phyloP scores from a whole-genome alignment of 2,329 filamentous ascomycete species.

The Stemphylium vesicarium region DNA sequence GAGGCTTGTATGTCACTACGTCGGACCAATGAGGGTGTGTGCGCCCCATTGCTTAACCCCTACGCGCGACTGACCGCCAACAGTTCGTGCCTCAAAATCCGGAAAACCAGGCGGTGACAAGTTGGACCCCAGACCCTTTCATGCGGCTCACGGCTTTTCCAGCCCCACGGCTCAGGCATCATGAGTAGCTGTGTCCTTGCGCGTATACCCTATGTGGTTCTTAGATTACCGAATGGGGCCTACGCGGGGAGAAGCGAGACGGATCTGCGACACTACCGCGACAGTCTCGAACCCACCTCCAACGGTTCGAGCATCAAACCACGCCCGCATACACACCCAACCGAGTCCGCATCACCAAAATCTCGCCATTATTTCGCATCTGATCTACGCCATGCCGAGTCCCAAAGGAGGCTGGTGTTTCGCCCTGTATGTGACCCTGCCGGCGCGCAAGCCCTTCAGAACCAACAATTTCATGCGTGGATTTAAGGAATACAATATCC shows the following conservation, averaged over 20 bases:
- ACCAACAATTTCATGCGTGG: slow-evolving; percentile 48
- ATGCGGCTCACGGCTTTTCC: slow-evolving; percentile 36
- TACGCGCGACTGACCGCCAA: slow-evolving; percentile 28
- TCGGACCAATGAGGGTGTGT: slow-evolving; percentile 30
- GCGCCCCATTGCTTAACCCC: slow-evolving; percentile 11
- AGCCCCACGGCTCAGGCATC: slow-evolving; percentile 34
- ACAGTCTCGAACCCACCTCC: slow-evolving; percentile 43
- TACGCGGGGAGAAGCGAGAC: slow-evolving; percentile 43
- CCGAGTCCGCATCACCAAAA: slow-evolving; percentile 32
- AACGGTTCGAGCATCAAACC: slow-evolving; percentile 41
- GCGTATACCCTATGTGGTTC: slow-evolving; percentile 30
- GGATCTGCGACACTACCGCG: slow-evolving; percentile 45
- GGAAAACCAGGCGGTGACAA: slow-evolving; percentile 39
- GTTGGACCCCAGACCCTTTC: slow-evolving; percentile 25
- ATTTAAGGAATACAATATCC: slow-evolving; percentile 43
- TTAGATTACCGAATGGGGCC: slow-evolving; percentile 28
- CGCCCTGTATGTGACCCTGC: slow-evolving; percentile 35
- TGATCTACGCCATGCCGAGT: slow-evolving; percentile 35
- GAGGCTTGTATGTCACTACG: slow-evolving; percentile 16
- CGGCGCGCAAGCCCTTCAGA: slow-evolving; percentile 28
- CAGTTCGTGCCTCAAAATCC: slow-evolving; percentile 41
- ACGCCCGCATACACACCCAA: slow-evolving; percentile 23
- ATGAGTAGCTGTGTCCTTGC: slow-evolving; percentile 22
- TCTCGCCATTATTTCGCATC: slow-evolving; percentile 37
- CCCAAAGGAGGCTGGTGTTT: slow-evolving; percentile 46